Percentiles rank a stretch among this genome's conserved stretches.
These are phyloP conservation scores for Penicillium flavigenum DNA, from an alignment of 495 filamentous ascomycete genomes.

Conservation along the genomic window DNA sequence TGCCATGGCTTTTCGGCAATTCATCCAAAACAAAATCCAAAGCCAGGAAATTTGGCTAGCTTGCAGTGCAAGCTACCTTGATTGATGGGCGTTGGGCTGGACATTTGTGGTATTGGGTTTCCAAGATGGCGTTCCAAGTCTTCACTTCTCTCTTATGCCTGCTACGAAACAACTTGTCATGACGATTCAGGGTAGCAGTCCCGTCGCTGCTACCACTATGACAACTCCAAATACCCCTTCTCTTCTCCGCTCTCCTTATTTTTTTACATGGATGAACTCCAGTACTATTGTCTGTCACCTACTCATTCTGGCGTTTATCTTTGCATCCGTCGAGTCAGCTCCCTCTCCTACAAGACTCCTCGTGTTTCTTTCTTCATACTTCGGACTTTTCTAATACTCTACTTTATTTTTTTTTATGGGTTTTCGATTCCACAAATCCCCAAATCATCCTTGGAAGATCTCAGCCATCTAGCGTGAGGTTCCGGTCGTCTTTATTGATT, in stretches of 20 bases:
- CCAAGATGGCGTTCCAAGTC: constrained; percentile 9
- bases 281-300: background rate
- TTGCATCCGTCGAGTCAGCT: constrained; percentile 9
- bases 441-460: constrained; percentile 10
- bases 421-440: constrained; percentile 6
- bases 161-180: constrained; percentile 12
- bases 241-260: background rate
- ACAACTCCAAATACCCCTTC: constrained; percentile 14
- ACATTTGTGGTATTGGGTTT: constrained; percentile 10
- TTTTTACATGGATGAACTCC: background rate
- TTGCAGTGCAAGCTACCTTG: constrained; percentile 15
- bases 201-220: constrained; percentile 5
- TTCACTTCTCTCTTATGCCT: constrained; percentile 8
- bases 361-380: constrained; percentile 5
- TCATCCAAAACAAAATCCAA: constrained; percentile 19
- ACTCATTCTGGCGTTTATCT: constrained; percentile 7
- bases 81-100: constrained; percentile 6
- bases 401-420: background rate
- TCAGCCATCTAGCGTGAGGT: constrained; percentile 2
- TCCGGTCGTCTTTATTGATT: constrained; percentile 41
- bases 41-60: constrained; percentile 10
- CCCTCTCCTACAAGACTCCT: constrained; percentile 3
- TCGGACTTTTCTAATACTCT: constrained; percentile 5
- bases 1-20: constrained; percentile 13
- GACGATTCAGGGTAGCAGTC: constrained; percentile 8